Evolutionary conservation across 164 flowering plant species (phyloP), one percentile per base, ranked within the genome.

Genomic region (Vitis riparia): DNA sequence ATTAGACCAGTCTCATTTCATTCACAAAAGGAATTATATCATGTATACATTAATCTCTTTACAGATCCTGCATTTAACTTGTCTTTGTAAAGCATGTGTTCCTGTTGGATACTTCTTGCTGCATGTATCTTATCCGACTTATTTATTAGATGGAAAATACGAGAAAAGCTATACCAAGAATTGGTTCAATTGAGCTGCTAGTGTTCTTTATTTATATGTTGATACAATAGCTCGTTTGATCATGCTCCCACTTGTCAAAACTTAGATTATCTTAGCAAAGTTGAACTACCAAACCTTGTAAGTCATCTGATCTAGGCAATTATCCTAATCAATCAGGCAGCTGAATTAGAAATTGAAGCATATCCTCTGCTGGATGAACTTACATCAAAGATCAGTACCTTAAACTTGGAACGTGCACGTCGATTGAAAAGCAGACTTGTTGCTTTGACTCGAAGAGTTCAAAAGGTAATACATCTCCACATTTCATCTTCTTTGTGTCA

Each of bases 361-460:
- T 88, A 88, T 71, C 95, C 92, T n/a, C 63, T 90, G 51, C 71
- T 90, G 71, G 92, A 90, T 82, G 95, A 90, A 79, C 89, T 90
- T 8, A 86, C 90, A n/a, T 86, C 92, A 30, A 86, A 88, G 75
- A 88, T 90, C 74, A 90, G 92, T 74, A 88, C 92, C 11, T 68
- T 83, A 62, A 90, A 88, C 66, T 70, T 90, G 86, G 95, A 90
- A 73, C 83, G 89, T 8, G 92, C 69, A 5, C 87, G 95, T 13
- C 75, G 92, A 59, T 73, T 88, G 75, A 90, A 90, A 78, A 88
- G 95, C 81, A 85, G 90, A 72, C 92, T 90, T 53, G 86, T 87
- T 53, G 90, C 88, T 12, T 73, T 88, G 80, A 88, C 91, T 13
- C 77, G 91, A 15, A 84, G 90, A 79, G 95, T 88, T 73, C 95